Conservation (phyloP, 75 land plant species). For the Selaginella moellendorffii region DNA sequence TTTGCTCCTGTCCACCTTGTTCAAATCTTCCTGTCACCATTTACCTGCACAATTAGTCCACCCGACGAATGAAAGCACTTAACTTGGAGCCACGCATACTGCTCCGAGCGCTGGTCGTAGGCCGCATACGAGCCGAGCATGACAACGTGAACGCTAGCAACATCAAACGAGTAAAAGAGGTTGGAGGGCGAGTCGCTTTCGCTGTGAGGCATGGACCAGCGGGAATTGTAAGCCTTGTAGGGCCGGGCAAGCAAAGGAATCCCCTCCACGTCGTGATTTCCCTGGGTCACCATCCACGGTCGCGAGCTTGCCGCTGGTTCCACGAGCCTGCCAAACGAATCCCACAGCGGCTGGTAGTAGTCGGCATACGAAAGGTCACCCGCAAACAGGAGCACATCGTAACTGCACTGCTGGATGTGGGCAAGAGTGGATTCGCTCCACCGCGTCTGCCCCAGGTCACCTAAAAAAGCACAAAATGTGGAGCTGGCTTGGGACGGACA, state of each 20-base stretch:
- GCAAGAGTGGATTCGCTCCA: conserved; percentile 68
- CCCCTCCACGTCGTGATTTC: conserved; percentile 83
- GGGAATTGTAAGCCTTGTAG: conserved; percentile 63
- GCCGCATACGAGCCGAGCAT: conserved; percentile 96
- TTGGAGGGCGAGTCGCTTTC: conserved; percentile 92
- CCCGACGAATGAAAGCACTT: neutral
- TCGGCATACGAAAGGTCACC: conserved; percentile 97
- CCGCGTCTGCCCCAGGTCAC: conserved; percentile 85
- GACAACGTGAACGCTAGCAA: conserved; percentile 68
- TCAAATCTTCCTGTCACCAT: conserved; percentile 54
- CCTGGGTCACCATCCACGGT: conserved; percentile 95
- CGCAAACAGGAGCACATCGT: conserved; percentile 72
- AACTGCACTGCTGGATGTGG: conserved; percentile 51
- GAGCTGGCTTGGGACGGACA: too few relatives aligned
- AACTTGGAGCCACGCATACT: conserved; percentile 88
- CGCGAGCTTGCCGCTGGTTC: conserved; percentile 67
- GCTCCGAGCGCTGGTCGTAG: conserved; percentile 55
- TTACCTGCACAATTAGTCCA: neutral
- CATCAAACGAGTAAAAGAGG: conserved; percentile 92
- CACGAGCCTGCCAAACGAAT: conserved; percentile 73
- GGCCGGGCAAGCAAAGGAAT: conserved; percentile 40
- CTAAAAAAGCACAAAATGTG: conserved; percentile 22
- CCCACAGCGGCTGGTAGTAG: conserved; percentile 75
- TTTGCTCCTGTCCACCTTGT: conserved; percentile 49
- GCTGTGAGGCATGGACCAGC: conserved; percentile 89